Conservation (phyloP, 192 early-diverging fungal species). For the Coemansia sp. region DNA sequence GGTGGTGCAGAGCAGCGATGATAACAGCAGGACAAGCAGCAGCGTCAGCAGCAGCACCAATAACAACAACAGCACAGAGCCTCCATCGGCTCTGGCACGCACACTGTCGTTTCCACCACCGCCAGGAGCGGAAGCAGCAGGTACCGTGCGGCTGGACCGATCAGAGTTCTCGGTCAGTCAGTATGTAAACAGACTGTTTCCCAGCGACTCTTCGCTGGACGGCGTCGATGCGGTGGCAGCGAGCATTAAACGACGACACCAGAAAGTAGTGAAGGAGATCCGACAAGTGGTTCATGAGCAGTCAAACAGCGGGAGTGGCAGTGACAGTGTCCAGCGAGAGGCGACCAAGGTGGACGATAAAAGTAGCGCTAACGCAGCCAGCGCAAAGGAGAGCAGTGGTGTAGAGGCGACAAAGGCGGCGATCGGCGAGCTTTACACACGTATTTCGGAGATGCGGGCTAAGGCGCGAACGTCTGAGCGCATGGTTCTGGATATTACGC, state of each 20-base stretch:
- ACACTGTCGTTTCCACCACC: neutral
- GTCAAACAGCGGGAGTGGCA: constrained; percentile 50
- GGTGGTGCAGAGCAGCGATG: neutral
- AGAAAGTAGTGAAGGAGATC: constrained; percentile 64
- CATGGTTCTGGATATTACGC: constrained; percentile 92
- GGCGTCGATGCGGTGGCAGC: constrained; percentile 63
- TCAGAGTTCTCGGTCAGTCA: constrained; percentile 68
- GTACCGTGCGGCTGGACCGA: constrained; percentile 18
- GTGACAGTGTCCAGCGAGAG: constrained; percentile 36
- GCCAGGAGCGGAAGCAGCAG: neutral
- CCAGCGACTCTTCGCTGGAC: constrained; percentile 55
- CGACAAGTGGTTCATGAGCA: constrained; percentile 71
- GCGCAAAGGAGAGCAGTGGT: constrained; percentile 21
- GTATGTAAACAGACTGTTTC: constrained; percentile 81
- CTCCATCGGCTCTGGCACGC: neutral
- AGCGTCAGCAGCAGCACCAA: constrained; percentile 11
- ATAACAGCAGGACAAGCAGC: neutral
- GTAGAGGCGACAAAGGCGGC: constrained; percentile 70
- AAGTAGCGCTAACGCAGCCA: constrained; percentile 34
- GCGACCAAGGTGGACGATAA: neutral
- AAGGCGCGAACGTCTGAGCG: constrained; percentile 83
- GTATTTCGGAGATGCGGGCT: constrained; percentile 80
- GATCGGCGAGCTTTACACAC: constrained; percentile 69
- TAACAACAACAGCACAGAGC: neutral
- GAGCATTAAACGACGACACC: constrained; percentile 63